Evolutionary conservation across 2,329 filamentous ascomycete species (phyloP), one percentile per base, ranked within the genome.

Genomic region (Juglanconis oblonga): DNA sequence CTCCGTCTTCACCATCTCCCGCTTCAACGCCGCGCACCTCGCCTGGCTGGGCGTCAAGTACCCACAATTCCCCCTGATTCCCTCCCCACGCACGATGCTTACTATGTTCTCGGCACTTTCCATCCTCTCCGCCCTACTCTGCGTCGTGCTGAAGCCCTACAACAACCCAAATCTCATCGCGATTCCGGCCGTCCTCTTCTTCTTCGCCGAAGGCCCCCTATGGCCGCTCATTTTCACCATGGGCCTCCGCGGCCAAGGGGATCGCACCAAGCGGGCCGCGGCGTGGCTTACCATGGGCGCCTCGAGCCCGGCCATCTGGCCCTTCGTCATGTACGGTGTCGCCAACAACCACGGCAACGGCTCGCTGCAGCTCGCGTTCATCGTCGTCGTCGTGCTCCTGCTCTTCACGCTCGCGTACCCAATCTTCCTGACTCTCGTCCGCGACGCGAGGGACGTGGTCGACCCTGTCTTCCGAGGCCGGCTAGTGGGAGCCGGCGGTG

Each of bases 151-250:
- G 9, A 72, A 71, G 3, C 76, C 76, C 3, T 57, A 65, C 45
- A 7, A 7, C 1, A 75, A 83, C 59, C 74, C 81, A 0, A 79
- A 85, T 64, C 65, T 82, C 0, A 71, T 86, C 31, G 74, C 78
- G 31, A 78, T 85, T n/a, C 87, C 91, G 64, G 76, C 90, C 2
- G 79, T 87, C 44, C 67, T 93, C 33, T 89, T 90, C 64, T 87
- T 91, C 65, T 91, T 96, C 73, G 91, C 90, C 68, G 91, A 94
- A 72, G 90, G 88, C 0, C 91, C 92, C 55, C 85, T 91, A 66
- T 96, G 91, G 79, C 92, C 92, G 0, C 86, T 93, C 1, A 87
- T 95, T 62, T 92, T 92, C 66, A 87, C 90, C 3, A 81, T 95
- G 11, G 90, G 89, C 3, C 87, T 96, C 61, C 85, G 91, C 3